phyloP scores from a whole-genome alignment of 352 stramenopile genomes.

The Achlya hypogyna region DNA sequence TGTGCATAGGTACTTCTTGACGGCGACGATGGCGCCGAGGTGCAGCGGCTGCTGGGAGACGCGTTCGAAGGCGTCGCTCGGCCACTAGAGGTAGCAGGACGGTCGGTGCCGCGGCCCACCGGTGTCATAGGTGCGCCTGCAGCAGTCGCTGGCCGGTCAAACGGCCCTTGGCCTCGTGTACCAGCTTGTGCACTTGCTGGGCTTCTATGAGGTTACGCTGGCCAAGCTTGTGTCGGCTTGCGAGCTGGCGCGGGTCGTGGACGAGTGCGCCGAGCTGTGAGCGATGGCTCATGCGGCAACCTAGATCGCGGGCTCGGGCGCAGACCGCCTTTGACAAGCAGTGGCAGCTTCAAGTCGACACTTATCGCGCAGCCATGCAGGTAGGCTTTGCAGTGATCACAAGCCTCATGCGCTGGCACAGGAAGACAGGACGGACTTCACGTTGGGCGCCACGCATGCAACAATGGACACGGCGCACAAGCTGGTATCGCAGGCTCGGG shows the following conservation, averaged over 20 bases:
- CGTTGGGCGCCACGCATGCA: conserved; percentile 43
- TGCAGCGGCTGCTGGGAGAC: conserved; percentile 30
- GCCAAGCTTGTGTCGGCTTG: conserved; percentile 31
- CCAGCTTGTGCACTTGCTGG: conserved; percentile 55
- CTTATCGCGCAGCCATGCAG: conserved; percentile 34
- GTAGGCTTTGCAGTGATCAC: background rate
- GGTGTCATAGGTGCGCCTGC: conserved; percentile 34
- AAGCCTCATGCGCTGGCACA: background rate
- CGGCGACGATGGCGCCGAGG: conserved; percentile 38
- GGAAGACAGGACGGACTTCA: conserved; percentile 41
- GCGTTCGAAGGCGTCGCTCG: conserved; percentile 51
- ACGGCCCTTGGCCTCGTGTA: conserved; percentile 51
- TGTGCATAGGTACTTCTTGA: conserved; percentile 28
- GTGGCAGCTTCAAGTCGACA: conserved; percentile 40
- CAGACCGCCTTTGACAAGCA: conserved; percentile 44
- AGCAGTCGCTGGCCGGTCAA: conserved; percentile 48
- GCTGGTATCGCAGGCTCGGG: conserved; percentile 27
- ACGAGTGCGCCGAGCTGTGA: background rate
- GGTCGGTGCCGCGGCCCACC: background rate
- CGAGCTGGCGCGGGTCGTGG: background rate
- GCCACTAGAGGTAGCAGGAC: conserved; percentile 25
- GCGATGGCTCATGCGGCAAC: conserved; percentile 23
- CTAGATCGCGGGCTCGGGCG: conserved; percentile 32
- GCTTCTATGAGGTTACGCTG: conserved; percentile 59
- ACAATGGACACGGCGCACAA: conserved; percentile 50